Conservation (phyloP, 306 rosid genomes). For the Fragaria ananassa region DNA sequence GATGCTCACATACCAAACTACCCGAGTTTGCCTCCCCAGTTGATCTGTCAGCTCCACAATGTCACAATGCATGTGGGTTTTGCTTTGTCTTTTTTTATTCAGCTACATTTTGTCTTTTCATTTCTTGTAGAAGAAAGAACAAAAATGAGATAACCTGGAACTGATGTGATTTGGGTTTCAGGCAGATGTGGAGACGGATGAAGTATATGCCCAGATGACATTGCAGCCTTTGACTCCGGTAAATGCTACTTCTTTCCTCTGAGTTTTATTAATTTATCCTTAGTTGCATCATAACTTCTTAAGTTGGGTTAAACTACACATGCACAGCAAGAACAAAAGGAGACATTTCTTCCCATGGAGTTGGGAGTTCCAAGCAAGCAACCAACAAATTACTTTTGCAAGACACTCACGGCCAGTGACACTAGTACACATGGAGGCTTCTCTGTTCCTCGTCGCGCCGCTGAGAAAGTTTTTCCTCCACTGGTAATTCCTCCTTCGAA, state of each 20-base stretch:
- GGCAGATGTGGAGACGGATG: constrained; percentile 94
- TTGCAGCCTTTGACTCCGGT: constrained; percentile 85
- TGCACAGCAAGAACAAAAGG: constrained; percentile 82
- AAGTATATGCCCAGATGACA: constrained; percentile 95
- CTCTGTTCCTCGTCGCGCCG: constrained; percentile 94
- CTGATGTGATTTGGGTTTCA: constrained; percentile 42
- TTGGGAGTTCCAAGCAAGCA: constrained; percentile 81
- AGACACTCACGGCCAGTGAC: constrained; percentile 85
- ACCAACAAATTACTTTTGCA: constrained; percentile 86
- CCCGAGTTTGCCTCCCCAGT: constrained; percentile 77
- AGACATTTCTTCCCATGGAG: constrained; percentile 87
- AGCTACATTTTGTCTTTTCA: neutral
- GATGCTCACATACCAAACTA: constrained; percentile 82
- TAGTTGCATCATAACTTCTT: neutral
- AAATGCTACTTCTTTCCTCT: constrained; percentile 14
- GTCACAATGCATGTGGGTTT: constrained; percentile 80
- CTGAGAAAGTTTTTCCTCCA: constrained; percentile 89
- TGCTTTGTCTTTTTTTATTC: neutral
- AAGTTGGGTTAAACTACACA: neutral
- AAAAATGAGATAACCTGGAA: neutral
- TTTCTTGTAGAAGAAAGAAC: neutral
- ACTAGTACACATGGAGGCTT: constrained; percentile 92
- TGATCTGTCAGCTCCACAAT: constrained; percentile 82
- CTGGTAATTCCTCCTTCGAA: constrained; percentile 37
- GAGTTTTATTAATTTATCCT: neutral